These are phyloP conservation scores for Maudiozyma bulderi DNA, from an alignment of 805 yeast genomes.

Conservation along the genomic window DNA sequence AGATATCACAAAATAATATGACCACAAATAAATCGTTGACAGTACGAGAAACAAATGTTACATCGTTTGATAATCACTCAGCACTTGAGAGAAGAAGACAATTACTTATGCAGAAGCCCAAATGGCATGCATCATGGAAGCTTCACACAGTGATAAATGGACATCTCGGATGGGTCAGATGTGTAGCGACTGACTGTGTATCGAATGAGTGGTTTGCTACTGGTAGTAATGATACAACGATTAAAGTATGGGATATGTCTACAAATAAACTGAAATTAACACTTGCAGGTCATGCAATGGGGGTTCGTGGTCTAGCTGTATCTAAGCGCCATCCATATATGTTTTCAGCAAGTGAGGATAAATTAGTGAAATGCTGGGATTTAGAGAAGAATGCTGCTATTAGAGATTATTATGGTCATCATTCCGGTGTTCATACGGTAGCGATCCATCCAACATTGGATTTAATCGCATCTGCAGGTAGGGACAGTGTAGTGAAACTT, in stretches of 20 bases:
- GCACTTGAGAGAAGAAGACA: conserved; percentile 19
- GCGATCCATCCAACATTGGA: conserved; percentile 84
- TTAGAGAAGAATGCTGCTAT: conserved; percentile 73
- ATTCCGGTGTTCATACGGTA: conserved; percentile 77
- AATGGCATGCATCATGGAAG: conserved; percentile 61
- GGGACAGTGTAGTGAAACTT: conserved; percentile 76
- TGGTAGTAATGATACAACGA: conserved; percentile 81
- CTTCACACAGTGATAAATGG: conserved; percentile 70
- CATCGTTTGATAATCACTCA: conserved; percentile 1
- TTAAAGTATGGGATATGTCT: conserved; percentile 86
- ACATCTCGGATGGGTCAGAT: conserved; percentile 87
- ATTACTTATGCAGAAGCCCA: conserved; percentile 19
- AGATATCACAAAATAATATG: background rate
- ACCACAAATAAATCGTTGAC: background rate
- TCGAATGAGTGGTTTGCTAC: conserved; percentile 86
- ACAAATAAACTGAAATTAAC: conserved; percentile 61
- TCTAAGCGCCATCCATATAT: conserved; percentile 76
- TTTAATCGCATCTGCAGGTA: conserved; percentile 72
- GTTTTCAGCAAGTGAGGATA: conserved; percentile 90
- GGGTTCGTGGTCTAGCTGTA: conserved; percentile 66
- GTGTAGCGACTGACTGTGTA: conserved; percentile 68
- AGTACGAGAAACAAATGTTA: no score
- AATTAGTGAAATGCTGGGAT: conserved; percentile 92
- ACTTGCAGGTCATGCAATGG: conserved; percentile 85
- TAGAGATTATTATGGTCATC: conserved; percentile 88